Percentiles rank a stretch among this genome's conserved stretches.
phyloP scores from a whole-genome alignment of 305 asterid genomes.

The Fraxinus floribunda region DNA sequence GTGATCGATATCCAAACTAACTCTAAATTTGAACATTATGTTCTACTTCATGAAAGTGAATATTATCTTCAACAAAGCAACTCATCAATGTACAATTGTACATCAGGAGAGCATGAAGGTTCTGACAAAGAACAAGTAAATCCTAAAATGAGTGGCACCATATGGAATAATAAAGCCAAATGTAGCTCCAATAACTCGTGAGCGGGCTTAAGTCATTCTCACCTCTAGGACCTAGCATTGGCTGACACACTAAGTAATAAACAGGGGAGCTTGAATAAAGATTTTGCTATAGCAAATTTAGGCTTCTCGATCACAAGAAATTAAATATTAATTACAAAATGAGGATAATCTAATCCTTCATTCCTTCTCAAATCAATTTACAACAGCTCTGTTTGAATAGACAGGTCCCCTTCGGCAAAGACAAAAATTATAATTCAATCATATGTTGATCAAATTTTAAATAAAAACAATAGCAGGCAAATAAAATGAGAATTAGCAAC shows the following conservation, averaged over 20 bases:
- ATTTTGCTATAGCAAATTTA: background rate
- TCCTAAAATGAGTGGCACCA: background rate
- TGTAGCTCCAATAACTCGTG: background rate
- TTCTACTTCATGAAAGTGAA: background rate
- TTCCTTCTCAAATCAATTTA: background rate
- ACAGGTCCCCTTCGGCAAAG: background rate
- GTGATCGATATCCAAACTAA: background rate
- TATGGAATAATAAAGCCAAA: background rate
- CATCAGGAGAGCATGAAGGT: background rate
- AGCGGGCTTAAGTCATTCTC: background rate
- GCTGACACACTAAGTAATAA: background rate
- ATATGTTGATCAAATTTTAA: background rate
- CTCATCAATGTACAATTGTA: background rate
- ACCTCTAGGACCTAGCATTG: background rate
- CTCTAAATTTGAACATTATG: background rate
- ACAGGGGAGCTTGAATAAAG: background rate
- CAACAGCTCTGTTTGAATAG: background rate
- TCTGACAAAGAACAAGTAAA: background rate
- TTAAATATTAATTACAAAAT: background rate
- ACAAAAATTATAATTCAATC: background rate
- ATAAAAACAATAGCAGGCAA: background rate
- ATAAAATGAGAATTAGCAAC: background rate
- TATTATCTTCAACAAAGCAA: background rate
- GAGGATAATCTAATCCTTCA: background rate
- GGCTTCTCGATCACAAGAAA: background rate